Base-by-base conservation (phyloP, 2,329 filamentous ascomycete genomes). In the Colletotrichum godetiae region DNA sequence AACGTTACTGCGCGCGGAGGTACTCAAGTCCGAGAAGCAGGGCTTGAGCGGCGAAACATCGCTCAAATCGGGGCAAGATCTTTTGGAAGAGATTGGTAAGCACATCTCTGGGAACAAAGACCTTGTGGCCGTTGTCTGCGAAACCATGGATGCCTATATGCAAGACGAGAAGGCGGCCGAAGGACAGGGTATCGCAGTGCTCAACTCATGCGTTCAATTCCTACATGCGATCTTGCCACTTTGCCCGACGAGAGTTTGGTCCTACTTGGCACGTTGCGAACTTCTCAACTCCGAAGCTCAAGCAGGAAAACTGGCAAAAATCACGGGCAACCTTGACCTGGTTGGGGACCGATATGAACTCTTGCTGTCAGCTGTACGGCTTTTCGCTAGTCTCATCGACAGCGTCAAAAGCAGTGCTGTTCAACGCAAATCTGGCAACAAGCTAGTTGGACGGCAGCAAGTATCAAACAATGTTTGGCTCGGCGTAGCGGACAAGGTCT, bases 181-280 rank as follows among this genome's bases (percentile, higher is more conserved):
- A 53, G 89, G 91, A 12, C 83, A 92, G 55, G 89, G 91, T 46
- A 87, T 97, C 33, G 87, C 92, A 2, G 88, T 95, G 60, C 81
- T 92, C 68, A 85, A 86, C 12, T 91, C 93, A 29, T 97, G 95
- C 80, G 84, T 95, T 27, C 92, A 95, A 66, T 98, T 98, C 78
- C 85, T 97, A 49, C 89, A 93, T 76, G 91, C 92, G 3, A 85
- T 97, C 22, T 82, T 97, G 31, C 87, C 88, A 77, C 93, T 89
- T n/a, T 90, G 93, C 64, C 96, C 97, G 0, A 93, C 93, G 69
- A 89, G 95, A 73, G 92, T 98, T 6, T 98, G 97, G 95, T 95
- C 96, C 4, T 94, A 96, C 80, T 88, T 99, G 78, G 91, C 92
- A 4, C 91, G 94, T 70, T 97, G 94, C 80, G 91, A 92, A 75